Percentiles rank a stretch among this genome's conserved stretches.
These are phyloP conservation scores for Coniochaeta sp. DNA, from an alignment of 2,329 filamentous ascomycete species.

Conservation along the genomic window DNA sequence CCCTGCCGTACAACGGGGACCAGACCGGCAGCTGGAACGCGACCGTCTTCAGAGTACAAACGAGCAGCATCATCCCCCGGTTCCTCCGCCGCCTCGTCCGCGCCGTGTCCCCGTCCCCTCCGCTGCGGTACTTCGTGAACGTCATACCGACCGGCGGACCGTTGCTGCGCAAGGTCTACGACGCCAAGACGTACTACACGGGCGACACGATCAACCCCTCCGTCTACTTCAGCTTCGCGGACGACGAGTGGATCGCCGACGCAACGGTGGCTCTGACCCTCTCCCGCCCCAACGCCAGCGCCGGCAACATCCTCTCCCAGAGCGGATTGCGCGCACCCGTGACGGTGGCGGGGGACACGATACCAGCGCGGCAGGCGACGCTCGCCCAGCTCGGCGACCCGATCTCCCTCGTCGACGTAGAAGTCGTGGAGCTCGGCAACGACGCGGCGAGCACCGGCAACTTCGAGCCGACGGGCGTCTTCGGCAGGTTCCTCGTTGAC, in stretches of 20 bases:
- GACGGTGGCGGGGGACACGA: not conserved
- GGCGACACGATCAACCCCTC: not conserved
- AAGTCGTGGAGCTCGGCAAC: not conserved
- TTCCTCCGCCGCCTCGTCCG: not conserved
- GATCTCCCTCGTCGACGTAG: not conserved
- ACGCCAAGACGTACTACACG: not conserved
- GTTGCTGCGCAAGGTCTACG: not conserved
- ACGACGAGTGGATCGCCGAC: not conserved
- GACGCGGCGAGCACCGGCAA: not conserved
- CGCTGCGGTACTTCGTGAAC: not conserved
- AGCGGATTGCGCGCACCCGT: not conserved
- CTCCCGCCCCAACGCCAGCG: not conserved
- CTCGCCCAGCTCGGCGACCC: not conserved
- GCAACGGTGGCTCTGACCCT: not conserved
- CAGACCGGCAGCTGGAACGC: not conserved
- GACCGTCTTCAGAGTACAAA: not conserved
- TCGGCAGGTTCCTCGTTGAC: not conserved
- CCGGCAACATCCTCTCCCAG: not conserved
- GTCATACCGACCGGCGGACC: not conserved
- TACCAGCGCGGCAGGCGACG: not conserved
- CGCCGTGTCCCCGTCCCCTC: not conserved
- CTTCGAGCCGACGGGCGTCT: not conserved
- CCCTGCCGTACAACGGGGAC: not conserved
- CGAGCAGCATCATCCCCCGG: not conserved
- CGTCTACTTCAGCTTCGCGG: not conserved